Conservation (phyloP, 1,284 basidiomycete genomes). For the Cutaneotrichosporon cavernicola region DNA sequence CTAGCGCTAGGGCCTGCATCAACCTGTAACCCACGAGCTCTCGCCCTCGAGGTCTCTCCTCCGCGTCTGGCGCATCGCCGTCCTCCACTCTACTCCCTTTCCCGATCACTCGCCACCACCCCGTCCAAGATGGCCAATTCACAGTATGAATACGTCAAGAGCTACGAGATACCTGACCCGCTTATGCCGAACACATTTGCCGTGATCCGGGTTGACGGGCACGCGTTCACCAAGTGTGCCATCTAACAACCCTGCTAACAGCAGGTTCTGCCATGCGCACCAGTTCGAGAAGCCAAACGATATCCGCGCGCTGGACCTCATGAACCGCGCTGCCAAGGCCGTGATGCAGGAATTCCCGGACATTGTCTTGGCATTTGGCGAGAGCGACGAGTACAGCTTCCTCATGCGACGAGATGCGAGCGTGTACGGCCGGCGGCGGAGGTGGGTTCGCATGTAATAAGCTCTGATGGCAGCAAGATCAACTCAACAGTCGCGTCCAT, state of each 20-base stretch:
- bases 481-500: conserved; percentile 81
- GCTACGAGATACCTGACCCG: conserved; percentile 84
- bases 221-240: conserved; percentile 84
- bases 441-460: conserved; percentile 41
- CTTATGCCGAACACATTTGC: conserved; percentile 82
- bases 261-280: conserved; percentile 81
- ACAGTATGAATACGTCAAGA: conserved; percentile 84
- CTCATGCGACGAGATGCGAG: conserved; percentile 72
- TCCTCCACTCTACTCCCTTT: not conserved
- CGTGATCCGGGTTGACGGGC: conserved; percentile 86
- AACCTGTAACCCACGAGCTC: not conserved
- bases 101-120: not conserved
- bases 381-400: conserved; percentile 97
- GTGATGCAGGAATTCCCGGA: conserved; percentile 81
- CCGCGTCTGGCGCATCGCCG: not conserved
- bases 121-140: conserved; percentile 75
- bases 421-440: conserved; percentile 78
- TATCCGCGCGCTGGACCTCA: conserved; percentile 75
- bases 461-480: conserved; percentile 65
- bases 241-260: conserved; percentile 4
- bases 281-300: conserved; percentile 90
- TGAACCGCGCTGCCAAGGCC: conserved; percentile 83
- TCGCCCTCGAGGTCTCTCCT: not conserved
- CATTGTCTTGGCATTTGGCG: conserved; percentile 83
- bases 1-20: too few relatives aligned